These are phyloP conservation scores for Hypoxylon sp. DNA, from an alignment of 2,329 filamentous ascomycete genomes.

Conservation along the genomic window DNA sequence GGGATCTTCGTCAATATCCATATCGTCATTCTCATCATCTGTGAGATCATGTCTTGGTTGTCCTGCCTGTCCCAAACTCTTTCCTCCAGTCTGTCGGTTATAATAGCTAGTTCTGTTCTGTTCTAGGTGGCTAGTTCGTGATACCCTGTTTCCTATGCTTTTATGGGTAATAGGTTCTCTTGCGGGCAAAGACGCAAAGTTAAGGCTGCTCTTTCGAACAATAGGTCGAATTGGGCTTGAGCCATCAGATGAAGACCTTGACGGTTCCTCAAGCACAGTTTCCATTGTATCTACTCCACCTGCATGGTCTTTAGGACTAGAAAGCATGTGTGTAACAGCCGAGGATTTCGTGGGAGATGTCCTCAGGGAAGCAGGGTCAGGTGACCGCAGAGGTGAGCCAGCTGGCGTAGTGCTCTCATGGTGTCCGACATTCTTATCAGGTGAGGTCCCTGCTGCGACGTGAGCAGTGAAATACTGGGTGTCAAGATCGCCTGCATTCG, in stretches of 20 bases:
- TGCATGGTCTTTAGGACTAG: conserved; percentile 38
- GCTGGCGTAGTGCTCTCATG: conserved; percentile 55
- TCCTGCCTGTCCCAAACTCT: conserved; percentile 75
- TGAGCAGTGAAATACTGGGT: conserved; percentile 53
- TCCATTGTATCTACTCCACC: conserved; percentile 48
- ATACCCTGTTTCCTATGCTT: conserved; percentile 80
- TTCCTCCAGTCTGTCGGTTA: conserved; percentile 79
- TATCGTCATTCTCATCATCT: conserved; percentile 61
- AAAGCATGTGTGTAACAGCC: conserved; percentile 26
- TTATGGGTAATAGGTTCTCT: conserved; percentile 91
- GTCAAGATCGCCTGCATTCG: conserved; percentile 43
- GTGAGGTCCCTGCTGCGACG: conserved; percentile 37
- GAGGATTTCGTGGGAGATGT: conserved; percentile 43
- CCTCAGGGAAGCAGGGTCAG: conserved; percentile 23
- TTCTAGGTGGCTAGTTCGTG: conserved; percentile 84
- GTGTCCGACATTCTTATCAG: conserved; percentile 37
- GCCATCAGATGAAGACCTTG: conserved; percentile 74
- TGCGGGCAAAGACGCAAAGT: conserved; percentile 92
- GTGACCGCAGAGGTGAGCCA: conserved; percentile 50
- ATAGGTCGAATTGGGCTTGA: conserved; percentile 83
- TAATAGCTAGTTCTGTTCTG: conserved; percentile 81
- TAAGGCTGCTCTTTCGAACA: conserved; percentile 93
- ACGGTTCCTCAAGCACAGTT: conserved; percentile 49
- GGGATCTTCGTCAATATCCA: conserved; percentile 65
- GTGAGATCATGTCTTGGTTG: conserved; percentile 59